Percentiles rank a stretch among this genome's conserved stretches.
Conservation (phyloP, 2,329 filamentous ascomycete species). For the Monilinia fructicola region DNA sequence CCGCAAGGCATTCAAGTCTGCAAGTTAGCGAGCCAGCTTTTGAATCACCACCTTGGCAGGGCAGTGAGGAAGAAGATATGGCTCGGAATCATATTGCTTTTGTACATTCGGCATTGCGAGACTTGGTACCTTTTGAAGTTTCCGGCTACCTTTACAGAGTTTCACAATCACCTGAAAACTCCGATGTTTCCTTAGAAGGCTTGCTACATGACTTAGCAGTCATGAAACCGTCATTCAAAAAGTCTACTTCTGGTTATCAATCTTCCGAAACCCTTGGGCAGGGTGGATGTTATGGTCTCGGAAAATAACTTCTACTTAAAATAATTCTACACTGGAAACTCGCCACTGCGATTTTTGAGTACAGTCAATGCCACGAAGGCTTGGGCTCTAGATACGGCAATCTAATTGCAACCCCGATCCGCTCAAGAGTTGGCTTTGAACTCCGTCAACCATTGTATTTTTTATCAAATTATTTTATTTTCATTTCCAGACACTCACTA, state of each 20-base stretch:
- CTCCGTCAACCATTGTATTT: background rate
- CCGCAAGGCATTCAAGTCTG: conserved; percentile 12
- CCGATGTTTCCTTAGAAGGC: background rate
- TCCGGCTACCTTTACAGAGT: conserved; percentile 16
- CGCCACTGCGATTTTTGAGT: background rate
- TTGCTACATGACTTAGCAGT: background rate
- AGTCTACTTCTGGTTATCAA: background rate
- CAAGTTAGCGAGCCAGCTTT: background rate
- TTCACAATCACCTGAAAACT: conserved; percentile 3
- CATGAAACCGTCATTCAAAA: background rate
- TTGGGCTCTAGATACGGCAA: conserved; percentile 1
- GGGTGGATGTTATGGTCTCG: background rate
- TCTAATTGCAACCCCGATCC: background rate
- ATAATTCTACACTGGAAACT: background rate
- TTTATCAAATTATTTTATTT: background rate
- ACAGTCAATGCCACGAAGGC: background rate
- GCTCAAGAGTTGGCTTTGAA: background rate
- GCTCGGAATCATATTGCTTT: conserved; percentile 6
- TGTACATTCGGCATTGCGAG: conserved; percentile 13
- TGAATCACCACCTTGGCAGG: background rate
- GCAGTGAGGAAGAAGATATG: conserved; percentile 1
- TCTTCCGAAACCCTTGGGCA: background rate
- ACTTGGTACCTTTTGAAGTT: conserved; percentile 19
- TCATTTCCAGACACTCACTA: background rate
- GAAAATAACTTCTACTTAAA: background rate